Evolutionary conservation across 768 basidiomycete genomes (phyloP), one percentile per base, ranked within the genome.

Genomic region (Lanmaoa rubissima): DNA sequence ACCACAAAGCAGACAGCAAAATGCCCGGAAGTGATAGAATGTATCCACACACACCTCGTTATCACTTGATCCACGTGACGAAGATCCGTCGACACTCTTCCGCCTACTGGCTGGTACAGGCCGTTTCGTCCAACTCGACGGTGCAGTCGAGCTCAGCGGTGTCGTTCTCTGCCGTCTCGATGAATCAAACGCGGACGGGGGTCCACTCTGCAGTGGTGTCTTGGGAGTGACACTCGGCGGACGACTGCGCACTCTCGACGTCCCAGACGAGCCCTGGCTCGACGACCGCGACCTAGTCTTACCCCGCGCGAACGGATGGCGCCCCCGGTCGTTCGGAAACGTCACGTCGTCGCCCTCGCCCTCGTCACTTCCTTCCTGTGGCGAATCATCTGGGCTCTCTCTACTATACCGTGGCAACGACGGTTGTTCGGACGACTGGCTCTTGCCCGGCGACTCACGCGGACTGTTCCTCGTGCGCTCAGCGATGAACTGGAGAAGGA

Each of bases 61-160:
- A 61, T 93, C 91, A 63, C 90, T 92, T 46, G 69, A 59, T 9
- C 74, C 69, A 26, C 73, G 75, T 41, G 69, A 71, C 42, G 76
- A 70, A 31, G 79, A 74, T 57, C 79, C 86, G 11, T 87, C 88
- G 61, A 89, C 82, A 58, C 90, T 92, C 73, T 80, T 88, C 51
- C 89, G 76, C 52, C 91, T 78, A 45, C 79, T 73, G 7, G 86
- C 85, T 14, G 89, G 88, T 16, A 76, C 74, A 5, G 88, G 88
- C 4, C 87, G 82, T 59, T 83, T 86, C 31, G 80, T 66, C 87
- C 90, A 92, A 62, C 87, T 91, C 3, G 90, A 90, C 1, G 91
- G 91, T 1, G 87, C 82, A 28, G 69, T 75, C 52, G 69, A 74
- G 4, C 68, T 69, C 2, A 91, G 73, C 0, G 90, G 91, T 0